Evolutionary conservation across 768 basidiomycete species (phyloP), one percentile per base, ranked within the genome.

Genomic region (Boletus barrowsii): DNA sequence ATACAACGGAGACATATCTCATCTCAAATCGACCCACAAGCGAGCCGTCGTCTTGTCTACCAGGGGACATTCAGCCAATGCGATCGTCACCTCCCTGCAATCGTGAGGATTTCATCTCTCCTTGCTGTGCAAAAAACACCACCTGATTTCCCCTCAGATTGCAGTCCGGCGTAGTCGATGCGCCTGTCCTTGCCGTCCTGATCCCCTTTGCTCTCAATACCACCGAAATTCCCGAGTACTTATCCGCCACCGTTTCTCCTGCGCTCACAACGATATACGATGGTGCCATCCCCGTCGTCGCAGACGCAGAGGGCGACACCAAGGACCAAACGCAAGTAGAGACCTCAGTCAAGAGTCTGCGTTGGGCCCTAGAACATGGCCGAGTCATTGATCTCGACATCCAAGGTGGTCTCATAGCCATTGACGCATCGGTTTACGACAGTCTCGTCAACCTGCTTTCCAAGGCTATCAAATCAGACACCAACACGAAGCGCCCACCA

Each of bases 341-440:
- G 51, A 68, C 73, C 39, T 77, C 79, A 1, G 75, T 83, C 45
- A 76, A 76, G 18, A 84, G 80, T 47, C 72, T 93, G 41, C 72
- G 71, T 57, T 87, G 85, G 83, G 89, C 87, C 3, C 71, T 93
- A 10, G 72, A 79, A 44, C 76, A 77, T 46, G 84, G 81, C 40
- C 76, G 77, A 49, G 80, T 82, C 17, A 79, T 93, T 24, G 88
- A 92, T 62, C 80, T 93, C 56, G 83, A 88, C 62, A 76, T 92
- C 46, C 76, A 80, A 55, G 75, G 76, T 29, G 75, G 77, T 44
- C 73, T 88, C 46, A 75, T 79, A 5, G 67, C 64, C 7, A 47
- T 57, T 24, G 81, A 83, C 48, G 64, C 79, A 13, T 73, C 79
- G 4, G 74, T 80, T 26, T 81, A 79, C 71, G 89, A 92, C 49